phyloP scores from a whole-genome alignment of 2,329 filamentous ascomycete species.

The Alternaria ventricosa region DNA sequence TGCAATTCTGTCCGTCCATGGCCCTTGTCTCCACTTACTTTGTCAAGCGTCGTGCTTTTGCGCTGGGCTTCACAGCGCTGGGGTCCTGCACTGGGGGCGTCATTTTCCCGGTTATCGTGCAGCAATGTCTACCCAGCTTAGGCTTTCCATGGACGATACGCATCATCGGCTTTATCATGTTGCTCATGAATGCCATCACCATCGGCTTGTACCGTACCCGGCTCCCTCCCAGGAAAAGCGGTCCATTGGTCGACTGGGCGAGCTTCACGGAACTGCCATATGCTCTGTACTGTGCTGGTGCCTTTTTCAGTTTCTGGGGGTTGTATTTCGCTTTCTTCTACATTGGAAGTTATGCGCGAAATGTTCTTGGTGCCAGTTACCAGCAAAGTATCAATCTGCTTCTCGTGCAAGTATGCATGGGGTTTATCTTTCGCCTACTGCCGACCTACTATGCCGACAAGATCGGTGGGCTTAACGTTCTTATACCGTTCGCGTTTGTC shows the following conservation, averaged over 20 bases:
- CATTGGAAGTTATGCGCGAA: constrained; percentile 51
- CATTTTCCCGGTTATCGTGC: constrained; percentile 42
- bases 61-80: constrained; percentile 36
- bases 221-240: constrained; percentile 51
- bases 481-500: constrained; percentile 56
- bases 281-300: constrained; percentile 44
- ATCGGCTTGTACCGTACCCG: constrained; percentile 46
- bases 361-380: constrained; percentile 56
- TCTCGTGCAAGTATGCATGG: constrained; percentile 59
- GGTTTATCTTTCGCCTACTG: constrained; percentile 57
- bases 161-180: constrained; percentile 65
- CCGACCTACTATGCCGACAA: constrained; percentile 52
- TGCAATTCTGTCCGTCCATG: constrained; percentile 62
- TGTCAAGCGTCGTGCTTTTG: constrained; percentile 36
- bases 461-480: constrained; percentile 56
- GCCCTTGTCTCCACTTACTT: constrained; percentile 57
- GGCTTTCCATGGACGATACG: constrained; percentile 69
- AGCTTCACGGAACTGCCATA: constrained; percentile 52
- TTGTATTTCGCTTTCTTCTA: constrained; percentile 57
- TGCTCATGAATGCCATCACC: constrained; percentile 49
- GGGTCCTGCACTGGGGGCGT: constrained; percentile 41
- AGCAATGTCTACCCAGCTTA: constrained; percentile 37
- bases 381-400: constrained; percentile 62
- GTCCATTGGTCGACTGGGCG: constrained; percentile 50
- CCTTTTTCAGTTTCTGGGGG: constrained; percentile 48